A percentile compares a stretch with the other conserved stretches of the same genome.
Conservation (phyloP, 805 yeast genomes). For the Saccharomycopsis vini region DNA sequence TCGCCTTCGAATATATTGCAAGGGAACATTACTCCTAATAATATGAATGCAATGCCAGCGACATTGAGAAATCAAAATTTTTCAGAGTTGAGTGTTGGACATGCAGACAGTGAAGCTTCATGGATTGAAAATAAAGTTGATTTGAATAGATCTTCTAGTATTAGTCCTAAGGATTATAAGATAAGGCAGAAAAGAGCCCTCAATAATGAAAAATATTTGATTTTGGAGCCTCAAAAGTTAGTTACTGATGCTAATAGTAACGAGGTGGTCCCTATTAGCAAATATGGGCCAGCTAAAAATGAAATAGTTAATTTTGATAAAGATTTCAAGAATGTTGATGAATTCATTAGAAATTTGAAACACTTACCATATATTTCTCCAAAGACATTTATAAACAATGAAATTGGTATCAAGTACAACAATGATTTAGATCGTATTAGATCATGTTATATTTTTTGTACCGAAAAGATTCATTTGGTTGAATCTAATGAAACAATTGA, state of each 20-base stretch:
- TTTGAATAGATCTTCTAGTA: slow-evolving; percentile 62
- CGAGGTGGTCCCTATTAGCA: slow-evolving; percentile 29
- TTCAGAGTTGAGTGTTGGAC: slow-evolving; percentile 26
- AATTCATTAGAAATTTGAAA: slow-evolving; percentile 29
- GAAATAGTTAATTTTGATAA: slow-evolving; percentile 9
- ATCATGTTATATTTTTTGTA: slow-evolving; percentile 54
- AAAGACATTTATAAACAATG: slow-evolving; percentile 44
- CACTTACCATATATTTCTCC: slow-evolving; percentile 36
- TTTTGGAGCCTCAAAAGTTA: slow-evolving; percentile 52
- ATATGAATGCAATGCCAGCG: slow-evolving; percentile 15
- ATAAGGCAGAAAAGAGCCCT: slow-evolving; percentile 57
- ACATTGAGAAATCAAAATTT: slow-evolving; percentile 20
- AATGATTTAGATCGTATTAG: slow-evolving; percentile 52
- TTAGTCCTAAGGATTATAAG: slow-evolving; percentile 60
- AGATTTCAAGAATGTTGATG: slow-evolving; percentile 35
- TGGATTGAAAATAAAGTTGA: slow-evolving; percentile 54
- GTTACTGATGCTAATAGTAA: slow-evolving; percentile 37
- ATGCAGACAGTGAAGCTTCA: slow-evolving; percentile 31
- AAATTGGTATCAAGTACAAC: slow-evolving; percentile 43
- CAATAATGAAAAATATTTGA: slow-evolving; percentile 49
- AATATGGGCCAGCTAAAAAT: slow-evolving; percentile 1
- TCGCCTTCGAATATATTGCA: neutral
- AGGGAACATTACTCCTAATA: no score
- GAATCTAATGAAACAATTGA: slow-evolving; percentile 30
- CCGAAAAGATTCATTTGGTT: slow-evolving; percentile 46